Conservation (phyloP, 2,329 filamentous ascomycete genomes). For the Fusarium napiforme region DNA sequence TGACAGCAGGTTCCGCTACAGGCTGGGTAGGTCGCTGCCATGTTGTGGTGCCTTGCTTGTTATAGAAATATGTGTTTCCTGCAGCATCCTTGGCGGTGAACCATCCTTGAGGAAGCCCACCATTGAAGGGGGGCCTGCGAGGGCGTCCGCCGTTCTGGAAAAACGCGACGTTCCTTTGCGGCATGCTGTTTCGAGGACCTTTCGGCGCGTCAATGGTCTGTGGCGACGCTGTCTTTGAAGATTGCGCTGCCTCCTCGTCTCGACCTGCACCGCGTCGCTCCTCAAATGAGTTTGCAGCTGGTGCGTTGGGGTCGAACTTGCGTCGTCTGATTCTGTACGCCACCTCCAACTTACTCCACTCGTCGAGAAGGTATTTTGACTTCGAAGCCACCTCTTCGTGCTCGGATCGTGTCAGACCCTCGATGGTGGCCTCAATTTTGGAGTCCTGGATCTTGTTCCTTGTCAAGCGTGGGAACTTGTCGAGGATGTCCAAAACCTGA, state of each 20-base stretch:
- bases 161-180: slow-evolving; percentile 63
- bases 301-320: slow-evolving; percentile 78
- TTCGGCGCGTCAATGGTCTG: slow-evolving; percentile 65
- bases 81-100: slow-evolving; percentile 77
- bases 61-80: slow-evolving; percentile 88
- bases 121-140: slow-evolving; percentile 65
- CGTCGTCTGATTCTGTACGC: slow-evolving; percentile 93
- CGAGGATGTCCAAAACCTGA: slow-evolving; percentile 89
- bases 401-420: slow-evolving; percentile 72
- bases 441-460: slow-evolving; percentile 98
- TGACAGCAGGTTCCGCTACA: slow-evolving; percentile 70
- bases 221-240: slow-evolving; percentile 55
- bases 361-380: slow-evolving; percentile 77
- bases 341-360: slow-evolving; percentile 90
- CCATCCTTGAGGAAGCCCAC: slow-evolving; percentile 84
- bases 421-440: slow-evolving; percentile 87
- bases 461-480: slow-evolving; percentile 88
- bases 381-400: slow-evolving; percentile 80
- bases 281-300: slow-evolving; percentile 67
- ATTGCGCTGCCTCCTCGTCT: slow-evolving; percentile 53
- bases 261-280: slow-evolving; percentile 66
- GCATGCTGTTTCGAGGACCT: slow-evolving; percentile 69
- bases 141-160: slow-evolving; percentile 60
- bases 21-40: slow-evolving; percentile 83
- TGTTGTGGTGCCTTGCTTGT: slow-evolving; percentile 78